Evolutionary conservation across 768 basidiomycete species (phyloP), one percentile per base, ranked within the genome.

Genomic region (Termitomyces heimii): DNA sequence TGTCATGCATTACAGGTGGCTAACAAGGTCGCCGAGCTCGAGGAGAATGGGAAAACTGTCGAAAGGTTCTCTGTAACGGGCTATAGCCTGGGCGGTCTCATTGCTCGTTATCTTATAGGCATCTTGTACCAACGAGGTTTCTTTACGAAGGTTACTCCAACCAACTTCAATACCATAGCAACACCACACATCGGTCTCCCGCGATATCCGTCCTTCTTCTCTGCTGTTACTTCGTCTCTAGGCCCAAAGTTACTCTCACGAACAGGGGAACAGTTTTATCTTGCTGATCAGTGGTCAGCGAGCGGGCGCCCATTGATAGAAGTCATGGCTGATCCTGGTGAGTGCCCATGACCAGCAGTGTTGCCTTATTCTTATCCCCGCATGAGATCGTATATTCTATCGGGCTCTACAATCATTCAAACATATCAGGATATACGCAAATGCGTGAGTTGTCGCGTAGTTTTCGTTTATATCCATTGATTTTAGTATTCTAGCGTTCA

Each of bases 131-230:
- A 86, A 55, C 77, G 78, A 46, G 75, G 77, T 7, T 92, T 94
- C 74, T 95, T 95, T 65, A 76, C 85, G 2, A 71, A 74, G 2
- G 78, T 93, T 43, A 70, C 72, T 29, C 90, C 92, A 0, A 78
- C 89, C 54, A 92, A 92, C 68, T 95, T 94, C 69, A 83, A 82
- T 54, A 91, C 92, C 0, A 72, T 94, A 50, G 89, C 92, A 2
- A 91, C 92, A 0, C 93, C 93, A 1, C 87, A 92, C 60, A 75
- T 93, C 40, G 93, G 93, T 14, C 77, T 92, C 7, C 84, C 83
- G 4, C 73, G 75, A 64, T 86, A 86, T 60, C 77, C 79, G 28
- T 82, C 84, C 2, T 70, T 86, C 34, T 66, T 85, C 42, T 88
- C 86, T 1, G 71, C 73, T 1, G 47, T 90, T 0, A 65, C 77